Base-by-base conservation (phyloP, 306 rosid species). In the Dalbergia oliveri region DNA sequence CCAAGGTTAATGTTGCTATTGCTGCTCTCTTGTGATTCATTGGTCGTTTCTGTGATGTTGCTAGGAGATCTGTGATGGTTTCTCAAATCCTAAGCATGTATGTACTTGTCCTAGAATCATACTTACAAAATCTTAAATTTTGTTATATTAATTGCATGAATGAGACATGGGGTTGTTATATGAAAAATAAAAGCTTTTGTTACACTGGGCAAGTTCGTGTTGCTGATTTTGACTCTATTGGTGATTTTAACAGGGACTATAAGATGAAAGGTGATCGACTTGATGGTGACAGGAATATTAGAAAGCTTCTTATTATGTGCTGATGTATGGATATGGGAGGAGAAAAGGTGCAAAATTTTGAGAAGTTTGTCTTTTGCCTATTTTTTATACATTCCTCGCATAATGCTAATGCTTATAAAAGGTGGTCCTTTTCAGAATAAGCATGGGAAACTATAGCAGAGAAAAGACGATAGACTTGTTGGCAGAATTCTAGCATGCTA, bases 61-160 rank as follows among this genome's bases (percentile, higher is more conserved):
- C 59, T 45, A 68, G 63, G 76, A 51, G 81, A 74, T 77, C 19
- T 66, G 6, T 76, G 67, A 82, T 77, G 47, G 80, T 72, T 74
- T 60, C 64, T 16, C 18, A 51, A 49, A 59, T 68, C 26, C 59
- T 35, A 44, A 39, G 19, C 69, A 12, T 50, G 23, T 34, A 75
- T 39, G 23, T 54, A 13, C 26, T 35, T 75, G 15, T 58, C 16
- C 23, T 43, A 64, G 53, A 53, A 15, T 64, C 23, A 12, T 37
- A 23, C 47, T 21, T 51, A 15, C 33, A 60, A 49, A 61, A 70
- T 79, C 39, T 69, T 13, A 18, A 59, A 57, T 16, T 31, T 49
- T 23, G 72, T 51, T 80, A 23, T 43, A 60, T 79, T 18, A 18
- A 71, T 69, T 79, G 66, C 57, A 16, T 15, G 65, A 61, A 21